Evolutionary conservation across 805 yeast genomes (phyloP).

Genomic region (Suhomyces sp.): DNA sequence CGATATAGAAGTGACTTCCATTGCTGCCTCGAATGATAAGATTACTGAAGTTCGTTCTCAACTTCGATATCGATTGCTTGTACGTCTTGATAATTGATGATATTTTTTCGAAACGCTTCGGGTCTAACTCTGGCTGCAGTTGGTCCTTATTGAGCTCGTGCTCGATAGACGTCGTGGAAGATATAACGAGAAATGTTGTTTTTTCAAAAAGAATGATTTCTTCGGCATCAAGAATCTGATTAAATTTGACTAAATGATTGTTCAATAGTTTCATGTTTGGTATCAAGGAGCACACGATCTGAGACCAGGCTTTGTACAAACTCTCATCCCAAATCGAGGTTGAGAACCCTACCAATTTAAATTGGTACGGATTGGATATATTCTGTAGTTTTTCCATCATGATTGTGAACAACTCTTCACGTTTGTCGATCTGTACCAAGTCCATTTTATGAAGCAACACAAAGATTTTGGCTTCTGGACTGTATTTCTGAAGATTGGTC

Average conservation of each 20-base stretch:
- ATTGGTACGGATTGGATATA: constrained; percentile 63
- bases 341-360: constrained; percentile 79
- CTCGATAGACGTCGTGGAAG: constrained; percentile 50
- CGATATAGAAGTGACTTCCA: constrained; percentile 46
- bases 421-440: constrained; percentile 78
- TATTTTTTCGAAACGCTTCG: constrained; percentile 90
- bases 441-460: constrained; percentile 95
- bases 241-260: constrained; percentile 67
- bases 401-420: constrained; percentile 77
- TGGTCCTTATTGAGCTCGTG: constrained; percentile 17
- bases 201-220: constrained; percentile 91
- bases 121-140: constrained; percentile 52
- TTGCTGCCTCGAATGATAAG: constrained; percentile 63
- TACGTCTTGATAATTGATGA: constrained; percentile 91
- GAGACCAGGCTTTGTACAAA: constrained; percentile 95
- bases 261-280: constrained; percentile 87
- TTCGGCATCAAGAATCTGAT: constrained; percentile 72
- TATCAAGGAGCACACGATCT: constrained; percentile 88
- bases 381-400: constrained; percentile 81
- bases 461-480: constrained; percentile 90
- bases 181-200: constrained; percentile 83
- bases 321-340: constrained; percentile 98
- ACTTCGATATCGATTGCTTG: constrained; percentile 85
- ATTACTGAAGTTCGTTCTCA: constrained; percentile 80
- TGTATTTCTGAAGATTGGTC: constrained; percentile 73